Conservation (phyloP, 164 flowering plant species). For the Chimonanthus praecox region DNA sequence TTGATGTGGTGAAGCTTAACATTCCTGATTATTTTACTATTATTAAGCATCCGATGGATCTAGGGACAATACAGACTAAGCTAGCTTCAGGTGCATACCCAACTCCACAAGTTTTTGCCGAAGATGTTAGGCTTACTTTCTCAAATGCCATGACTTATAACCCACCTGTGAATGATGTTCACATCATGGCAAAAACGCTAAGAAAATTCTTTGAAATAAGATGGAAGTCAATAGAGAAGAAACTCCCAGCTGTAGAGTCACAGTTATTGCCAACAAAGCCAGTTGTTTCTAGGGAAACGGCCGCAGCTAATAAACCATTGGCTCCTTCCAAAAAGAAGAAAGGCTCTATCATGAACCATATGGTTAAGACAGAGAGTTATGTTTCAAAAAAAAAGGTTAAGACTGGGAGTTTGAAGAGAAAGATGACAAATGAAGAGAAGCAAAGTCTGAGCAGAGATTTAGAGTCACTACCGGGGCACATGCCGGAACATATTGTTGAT, state of each 20-base stretch:
- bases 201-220: constrained; percentile 62
- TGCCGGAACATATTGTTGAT: constrained; percentile 65
- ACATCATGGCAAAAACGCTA: constrained; percentile 54
- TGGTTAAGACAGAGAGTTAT: constrained; percentile 25
- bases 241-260: constrained; percentile 23
- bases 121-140: constrained; percentile 78
- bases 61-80: constrained; percentile 62
- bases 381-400: constrained; percentile 10
- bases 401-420: constrained; percentile 25
- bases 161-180: constrained; percentile 63
- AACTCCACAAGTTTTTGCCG: constrained; percentile 50
- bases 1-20: constrained; percentile 59
- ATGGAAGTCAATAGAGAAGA: constrained; percentile 79
- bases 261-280: constrained; percentile 23
- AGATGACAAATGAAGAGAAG: constrained; percentile 65
- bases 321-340: constrained; percentile 45
- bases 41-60: constrained; percentile 85
- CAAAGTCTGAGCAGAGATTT: constrained; percentile 51
- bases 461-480: constrained; percentile 43
- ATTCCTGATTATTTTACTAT: constrained; percentile 73
- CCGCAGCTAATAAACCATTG: constrained; percentile 12
- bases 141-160: constrained; percentile 81
- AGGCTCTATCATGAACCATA: constrained; percentile 15
- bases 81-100: constrained; percentile 44
- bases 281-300: constrained; percentile 20